Evolutionary conservation across 768 basidiomycete genomes (phyloP).

Genomic region (Suillus alpinus): DNA sequence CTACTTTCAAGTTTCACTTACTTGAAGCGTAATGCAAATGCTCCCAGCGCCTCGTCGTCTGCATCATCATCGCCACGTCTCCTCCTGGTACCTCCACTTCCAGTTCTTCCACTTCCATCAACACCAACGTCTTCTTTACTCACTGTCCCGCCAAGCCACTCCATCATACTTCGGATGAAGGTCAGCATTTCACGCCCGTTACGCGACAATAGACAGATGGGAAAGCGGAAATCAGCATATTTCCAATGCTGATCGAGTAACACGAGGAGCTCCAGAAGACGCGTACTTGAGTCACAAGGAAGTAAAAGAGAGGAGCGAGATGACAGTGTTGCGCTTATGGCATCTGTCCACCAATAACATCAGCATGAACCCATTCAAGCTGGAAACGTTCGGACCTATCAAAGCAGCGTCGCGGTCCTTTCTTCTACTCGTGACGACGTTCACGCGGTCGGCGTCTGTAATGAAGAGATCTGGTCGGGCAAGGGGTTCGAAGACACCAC

Average conservation of each 20-base stretch:
- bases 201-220: conserved; percentile 90
- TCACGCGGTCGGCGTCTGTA: conserved; percentile 84
- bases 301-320: conserved; percentile 81
- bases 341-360: conserved; percentile 48
- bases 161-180: conserved; percentile 95
- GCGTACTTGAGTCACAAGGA: conserved; percentile 91
- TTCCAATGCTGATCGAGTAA: conserved; percentile 97
- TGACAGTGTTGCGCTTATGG: conserved; percentile 82
- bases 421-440: conserved; percentile 79
- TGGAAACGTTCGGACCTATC: conserved; percentile 52
- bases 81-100: conserved; percentile 48
- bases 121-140: conserved; percentile 90
- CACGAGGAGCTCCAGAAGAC: conserved; percentile 94
- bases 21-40: conserved; percentile 87
- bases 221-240: conserved; percentile 77
- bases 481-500: conserved; percentile 80
- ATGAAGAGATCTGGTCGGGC: conserved; percentile 91
- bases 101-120: conserved; percentile 56
- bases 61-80: conserved; percentile 65
- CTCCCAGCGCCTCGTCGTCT: conserved; percentile 82
- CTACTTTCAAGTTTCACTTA: conserved; percentile 23
- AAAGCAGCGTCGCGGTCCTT: conserved; percentile 89
- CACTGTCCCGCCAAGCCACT: conserved; percentile 96
- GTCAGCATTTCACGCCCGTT: conserved; percentile 93
- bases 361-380: neutral